Conservation (phyloP, 345 rosid species). For the Heritiera fomes region DNA sequence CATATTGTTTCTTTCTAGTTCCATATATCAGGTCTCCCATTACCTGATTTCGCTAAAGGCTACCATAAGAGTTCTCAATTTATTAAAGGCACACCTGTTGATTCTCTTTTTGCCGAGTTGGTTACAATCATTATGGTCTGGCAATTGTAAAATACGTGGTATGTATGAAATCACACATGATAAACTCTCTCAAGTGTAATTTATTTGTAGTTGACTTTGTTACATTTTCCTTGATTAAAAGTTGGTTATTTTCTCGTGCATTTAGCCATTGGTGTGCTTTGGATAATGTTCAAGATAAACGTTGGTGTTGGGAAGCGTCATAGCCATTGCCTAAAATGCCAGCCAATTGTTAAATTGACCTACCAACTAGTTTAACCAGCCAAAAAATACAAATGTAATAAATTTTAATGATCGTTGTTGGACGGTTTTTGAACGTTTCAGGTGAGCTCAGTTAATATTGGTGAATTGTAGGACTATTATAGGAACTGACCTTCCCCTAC, state of each 20-base stretch:
- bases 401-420: background rate
- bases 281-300: constrained; percentile 94
- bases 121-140: constrained; percentile 82
- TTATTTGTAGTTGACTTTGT: background rate
- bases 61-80: constrained; percentile 74
- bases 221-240: constrained; percentile 17
- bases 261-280: constrained; percentile 80
- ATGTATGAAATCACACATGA: constrained; percentile 29
- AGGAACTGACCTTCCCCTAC: constrained; percentile 8
- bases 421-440: background rate
- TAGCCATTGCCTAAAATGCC: constrained; percentile 79
- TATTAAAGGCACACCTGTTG: constrained; percentile 82
- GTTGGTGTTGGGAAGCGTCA: constrained; percentile 97
- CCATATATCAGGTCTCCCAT: constrained; percentile 41
- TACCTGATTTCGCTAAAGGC: constrained; percentile 49
- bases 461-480: background rate
- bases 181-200: constrained; percentile 1
- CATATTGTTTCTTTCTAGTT: too few species aligned
- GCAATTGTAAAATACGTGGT: constrained; percentile 92
- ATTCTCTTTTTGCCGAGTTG: constrained; percentile 57
- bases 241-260: constrained; percentile 20
- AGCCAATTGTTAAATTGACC: constrained; percentile 62
- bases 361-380: constrained; percentile 79
- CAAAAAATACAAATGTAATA: constrained; percentile 91
- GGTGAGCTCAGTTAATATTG: background rate